Evolutionary conservation across 495 filamentous ascomycete genomes (phyloP), one percentile per base, ranked within the genome.

Genomic region (Poronia punctata): DNA sequence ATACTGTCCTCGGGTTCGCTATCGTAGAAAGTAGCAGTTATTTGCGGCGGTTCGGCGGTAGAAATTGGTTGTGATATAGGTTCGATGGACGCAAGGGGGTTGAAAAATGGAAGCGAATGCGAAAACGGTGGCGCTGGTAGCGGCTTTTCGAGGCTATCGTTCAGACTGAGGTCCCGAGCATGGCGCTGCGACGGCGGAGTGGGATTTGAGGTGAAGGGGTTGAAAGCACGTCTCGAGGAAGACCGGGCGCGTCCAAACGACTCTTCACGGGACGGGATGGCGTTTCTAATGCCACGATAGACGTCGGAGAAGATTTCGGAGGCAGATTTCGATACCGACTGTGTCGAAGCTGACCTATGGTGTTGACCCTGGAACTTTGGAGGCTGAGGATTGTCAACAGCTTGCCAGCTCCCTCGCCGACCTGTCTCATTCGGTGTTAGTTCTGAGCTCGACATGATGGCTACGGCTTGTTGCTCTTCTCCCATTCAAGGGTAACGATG

Each of bases 111-210:
- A 9, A 64, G 53, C 38, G 56, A 52, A 11, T 61, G 56, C 34
- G 65, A 64, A n/a, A n/a, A n/a, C 12, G 69, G 67, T 14, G 65
- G 64, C 43, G 71, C 67, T 32, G 71, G 71, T 28, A 74, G 51
- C 23, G 71, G 71, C 50, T 76, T 75, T 35, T 66, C 64, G 38
- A 68, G 65, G 52, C 65, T 72, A 37, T 70, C 57, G 33, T 72
- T 65, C 16, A 71, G 54, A 40, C 69, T 76, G 53, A 67, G 34
- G 43, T 62, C 69, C 20, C 67, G 57, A 27, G 52, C 70, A 76
- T 75, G 70, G 40, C 67, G 61, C 37, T 43, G 41, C 20, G 46
- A 46, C 23, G 44, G 50, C 3, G 38, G 21, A 3, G 48, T 43
- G 23, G 44, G 16, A 38, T 39, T 44, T 1, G 46, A 22, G 15